phyloP scores from a whole-genome alignment of 2,329 filamentous ascomycete genomes.

The Camillea tinctor region DNA sequence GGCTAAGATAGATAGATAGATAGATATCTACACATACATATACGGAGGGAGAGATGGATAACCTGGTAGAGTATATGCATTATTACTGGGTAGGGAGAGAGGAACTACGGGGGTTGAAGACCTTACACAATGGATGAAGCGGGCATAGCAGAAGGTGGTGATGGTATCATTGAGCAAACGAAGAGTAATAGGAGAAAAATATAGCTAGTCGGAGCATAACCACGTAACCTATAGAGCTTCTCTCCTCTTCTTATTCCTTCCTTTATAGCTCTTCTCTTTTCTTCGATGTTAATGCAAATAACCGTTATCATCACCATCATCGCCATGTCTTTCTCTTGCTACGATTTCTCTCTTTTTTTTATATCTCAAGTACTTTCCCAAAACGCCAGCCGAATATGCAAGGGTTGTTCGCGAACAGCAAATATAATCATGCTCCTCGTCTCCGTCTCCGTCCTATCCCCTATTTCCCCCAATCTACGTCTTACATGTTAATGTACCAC shows the following conservation, averaged over 20 bases:
- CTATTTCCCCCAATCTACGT: too few relatives aligned
- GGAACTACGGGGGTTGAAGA: too few relatives aligned
- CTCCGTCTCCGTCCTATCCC: constrained; percentile 3
- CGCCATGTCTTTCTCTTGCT: too few relatives aligned
- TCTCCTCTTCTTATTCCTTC: too few relatives aligned
- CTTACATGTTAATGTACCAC: not conserved
- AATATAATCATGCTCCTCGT: constrained; percentile 4
- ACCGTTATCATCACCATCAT: not conserved
- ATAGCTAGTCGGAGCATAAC: too few relatives aligned
- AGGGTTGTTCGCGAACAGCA: not conserved
- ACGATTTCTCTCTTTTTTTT: not conserved
- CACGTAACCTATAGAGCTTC: constrained; percentile 31
- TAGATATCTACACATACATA: too few relatives aligned
- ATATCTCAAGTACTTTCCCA: constrained; percentile 6
- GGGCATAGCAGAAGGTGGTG: constrained; percentile 1
- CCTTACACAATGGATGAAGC: too few relatives aligned
- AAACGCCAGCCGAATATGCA: not conserved
- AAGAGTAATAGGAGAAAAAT: not conserved
- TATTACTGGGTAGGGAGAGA: too few relatives aligned
- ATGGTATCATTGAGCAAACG: constrained; percentile 33
- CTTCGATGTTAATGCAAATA: not conserved
- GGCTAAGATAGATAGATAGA: not conserved
- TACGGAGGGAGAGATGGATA: too few relatives aligned
- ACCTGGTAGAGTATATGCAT: too few relatives aligned
- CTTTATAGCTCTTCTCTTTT: not conserved